These are phyloP conservation scores for Withania somnifera DNA, from an alignment of 305 asterid species.

Conservation along the genomic window DNA sequence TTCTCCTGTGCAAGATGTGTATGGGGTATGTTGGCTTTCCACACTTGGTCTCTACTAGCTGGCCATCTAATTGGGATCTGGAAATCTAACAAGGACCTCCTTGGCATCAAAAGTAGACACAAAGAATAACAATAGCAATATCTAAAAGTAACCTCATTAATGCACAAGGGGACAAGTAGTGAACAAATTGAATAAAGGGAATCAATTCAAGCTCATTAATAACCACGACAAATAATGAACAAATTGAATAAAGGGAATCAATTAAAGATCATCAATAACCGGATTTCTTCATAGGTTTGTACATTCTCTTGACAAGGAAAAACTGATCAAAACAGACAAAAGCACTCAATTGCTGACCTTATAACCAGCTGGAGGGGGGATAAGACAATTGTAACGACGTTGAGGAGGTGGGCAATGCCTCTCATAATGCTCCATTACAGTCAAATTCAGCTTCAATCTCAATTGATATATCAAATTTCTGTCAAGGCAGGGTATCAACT, in stretches of 20 bases:
- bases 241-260: background rate
- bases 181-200: background rate
- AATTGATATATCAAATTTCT: conserved; percentile 54
- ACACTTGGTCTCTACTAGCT: conserved; percentile 74
- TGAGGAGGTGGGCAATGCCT: conserved; percentile 79
- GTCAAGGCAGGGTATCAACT: conserved; percentile 86
- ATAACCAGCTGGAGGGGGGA: conserved; percentile 87
- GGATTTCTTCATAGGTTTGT: background rate
- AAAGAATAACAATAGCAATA: conserved; percentile 6
- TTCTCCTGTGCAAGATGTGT: conserved; percentile 86
- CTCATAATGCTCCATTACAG: conserved; percentile 95
- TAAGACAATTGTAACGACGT: conserved; percentile 78
- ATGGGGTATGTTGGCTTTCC: conserved; percentile 95
- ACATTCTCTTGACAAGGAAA: background rate
- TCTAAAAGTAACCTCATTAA: conserved; percentile 1
- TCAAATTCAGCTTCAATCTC: conserved; percentile 60
- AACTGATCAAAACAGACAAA: background rate
- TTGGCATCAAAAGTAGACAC: conserved; percentile 48
- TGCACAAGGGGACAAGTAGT: background rate
- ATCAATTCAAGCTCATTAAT: background rate
- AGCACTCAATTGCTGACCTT: conserved; percentile 42
- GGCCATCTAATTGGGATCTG: conserved; percentile 98
- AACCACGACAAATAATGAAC: background rate
- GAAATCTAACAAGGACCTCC: conserved; percentile 51
- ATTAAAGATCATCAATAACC: background rate